phyloP scores from a whole-genome alignment of 345 rosid species.

The Lenwebbia sp. region DNA sequence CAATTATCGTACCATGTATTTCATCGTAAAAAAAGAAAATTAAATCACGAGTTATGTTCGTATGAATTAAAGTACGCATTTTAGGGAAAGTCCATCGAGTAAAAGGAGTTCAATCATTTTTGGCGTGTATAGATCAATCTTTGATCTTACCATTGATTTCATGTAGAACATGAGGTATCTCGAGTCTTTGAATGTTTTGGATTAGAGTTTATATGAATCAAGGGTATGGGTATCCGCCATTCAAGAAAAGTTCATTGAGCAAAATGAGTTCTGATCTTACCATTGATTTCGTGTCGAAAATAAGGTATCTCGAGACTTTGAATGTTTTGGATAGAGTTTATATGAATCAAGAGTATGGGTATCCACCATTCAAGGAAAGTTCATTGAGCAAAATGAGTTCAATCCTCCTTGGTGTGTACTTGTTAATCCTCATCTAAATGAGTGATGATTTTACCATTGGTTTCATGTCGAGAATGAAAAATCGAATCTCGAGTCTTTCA shows the following conservation, averaged over 20 bases:
- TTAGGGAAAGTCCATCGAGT: background rate
- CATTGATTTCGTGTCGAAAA: background rate
- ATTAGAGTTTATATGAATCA: no score
- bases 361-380: background rate
- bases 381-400: background rate
- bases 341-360: fast-evolving
- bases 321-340: background rate
- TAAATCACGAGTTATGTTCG: background rate
- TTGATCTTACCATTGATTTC: background rate
- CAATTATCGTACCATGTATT: background rate
- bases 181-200: background rate
- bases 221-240: no score
- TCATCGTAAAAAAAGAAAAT: background rate
- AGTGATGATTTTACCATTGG: background rate
- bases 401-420: background rate
- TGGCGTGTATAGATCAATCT: background rate
- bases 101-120: background rate
- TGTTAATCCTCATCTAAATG: no score
- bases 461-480: background rate
- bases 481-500: background rate
- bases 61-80: background rate
- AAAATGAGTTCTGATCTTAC: no score
- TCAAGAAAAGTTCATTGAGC: no score
- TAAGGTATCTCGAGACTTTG: background rate
- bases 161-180: background rate